A percentile compares a stretch with the other conserved stretches of the same genome.
Evolutionary conservation across 192 early-diverging fungal species (phyloP).

Genomic region (Spizellomyces punctatus): DNA sequence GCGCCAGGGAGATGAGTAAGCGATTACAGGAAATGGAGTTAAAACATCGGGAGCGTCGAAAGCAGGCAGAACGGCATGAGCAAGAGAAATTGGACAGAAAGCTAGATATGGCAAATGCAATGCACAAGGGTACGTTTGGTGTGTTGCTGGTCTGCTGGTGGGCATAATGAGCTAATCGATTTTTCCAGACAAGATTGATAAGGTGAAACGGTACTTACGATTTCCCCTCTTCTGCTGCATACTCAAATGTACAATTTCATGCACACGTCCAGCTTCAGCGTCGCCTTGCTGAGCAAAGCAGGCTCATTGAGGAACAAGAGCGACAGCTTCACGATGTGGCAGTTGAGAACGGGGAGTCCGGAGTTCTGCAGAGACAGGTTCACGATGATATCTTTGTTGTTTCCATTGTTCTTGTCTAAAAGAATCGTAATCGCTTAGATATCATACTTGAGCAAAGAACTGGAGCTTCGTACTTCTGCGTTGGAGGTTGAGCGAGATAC

Average conservation of each 20-base stretch:
- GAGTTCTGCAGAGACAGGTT: too few species aligned
- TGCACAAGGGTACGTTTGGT: not conserved
- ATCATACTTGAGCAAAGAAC: not conserved
- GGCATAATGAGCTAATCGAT: not conserved
- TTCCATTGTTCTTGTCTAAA: too few species aligned
- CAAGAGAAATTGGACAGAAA: conserved; percentile 14
- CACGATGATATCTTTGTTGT: too few species aligned
- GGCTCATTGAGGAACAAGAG: too few species aligned
- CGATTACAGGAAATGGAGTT: conserved; percentile 22
- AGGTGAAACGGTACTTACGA: too few species aligned
- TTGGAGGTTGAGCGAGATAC: not conserved
- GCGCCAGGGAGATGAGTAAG: conserved; percentile 7
- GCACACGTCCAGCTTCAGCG: not conserved
- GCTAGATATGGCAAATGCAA: conserved; percentile 24
- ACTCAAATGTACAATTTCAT: not conserved
- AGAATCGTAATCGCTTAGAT: too few species aligned
- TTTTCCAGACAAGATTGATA: too few species aligned
- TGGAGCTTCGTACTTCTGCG: not conserved
- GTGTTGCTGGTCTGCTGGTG: not conserved
- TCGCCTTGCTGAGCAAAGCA: not conserved
- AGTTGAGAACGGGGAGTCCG: too few species aligned
- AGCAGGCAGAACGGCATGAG: conserved; percentile 3
- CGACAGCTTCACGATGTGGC: too few species aligned
- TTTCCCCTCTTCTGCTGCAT: too few species aligned
- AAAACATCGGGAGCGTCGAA: not conserved